Conservation (phyloP, 1,284 basidiomycete genomes). For the Cerioporus squamosus region DNA sequence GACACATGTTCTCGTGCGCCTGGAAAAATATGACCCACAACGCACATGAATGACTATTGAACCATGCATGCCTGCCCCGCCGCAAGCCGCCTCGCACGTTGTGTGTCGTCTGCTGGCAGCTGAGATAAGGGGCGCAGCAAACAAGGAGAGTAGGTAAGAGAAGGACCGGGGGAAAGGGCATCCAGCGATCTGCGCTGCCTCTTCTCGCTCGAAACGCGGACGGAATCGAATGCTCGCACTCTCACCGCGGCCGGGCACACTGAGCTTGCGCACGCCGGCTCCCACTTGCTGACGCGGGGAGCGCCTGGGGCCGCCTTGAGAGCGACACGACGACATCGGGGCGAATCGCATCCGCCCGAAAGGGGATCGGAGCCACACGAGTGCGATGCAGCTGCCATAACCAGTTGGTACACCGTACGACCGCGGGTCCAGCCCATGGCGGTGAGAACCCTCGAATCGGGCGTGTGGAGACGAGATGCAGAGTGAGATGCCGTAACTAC, state of each 20-base stretch:
- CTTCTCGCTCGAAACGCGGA: not conserved
- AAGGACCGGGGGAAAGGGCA: slow-evolving; percentile 16
- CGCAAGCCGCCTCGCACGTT: not conserved
- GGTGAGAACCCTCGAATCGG: slow-evolving; percentile 27
- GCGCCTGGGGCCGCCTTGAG: slow-evolving; percentile 12
- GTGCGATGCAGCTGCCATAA: slow-evolving; percentile 17
- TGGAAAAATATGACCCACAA: slow-evolving; percentile 14
- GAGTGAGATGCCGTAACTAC: slow-evolving; percentile 21
- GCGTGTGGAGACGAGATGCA: slow-evolving; percentile 28
- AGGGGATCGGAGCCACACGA: slow-evolving; percentile 14
- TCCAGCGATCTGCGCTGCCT: slow-evolving; percentile 16
- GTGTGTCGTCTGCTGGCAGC: not conserved
- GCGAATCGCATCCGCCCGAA: slow-evolving; percentile 20
- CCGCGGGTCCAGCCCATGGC: slow-evolving; percentile 18
- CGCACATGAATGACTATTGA: slow-evolving; percentile 8
- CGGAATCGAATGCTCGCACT: slow-evolving; percentile 7
- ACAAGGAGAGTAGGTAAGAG: slow-evolving; percentile 12
- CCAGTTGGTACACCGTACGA: not conserved
- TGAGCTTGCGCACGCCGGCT: slow-evolving; percentile 6
- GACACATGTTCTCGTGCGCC: slow-evolving; percentile 5
- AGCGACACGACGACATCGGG: slow-evolving; percentile 24
- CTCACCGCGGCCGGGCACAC: too few relatives aligned
- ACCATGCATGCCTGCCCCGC: not conserved
- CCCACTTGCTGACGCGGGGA: slow-evolving; percentile 12
- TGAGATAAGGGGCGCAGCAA: slow-evolving; percentile 25